Base-by-base conservation (phyloP, 164 flowering plant species). In the Taxillus chinensis region DNA sequence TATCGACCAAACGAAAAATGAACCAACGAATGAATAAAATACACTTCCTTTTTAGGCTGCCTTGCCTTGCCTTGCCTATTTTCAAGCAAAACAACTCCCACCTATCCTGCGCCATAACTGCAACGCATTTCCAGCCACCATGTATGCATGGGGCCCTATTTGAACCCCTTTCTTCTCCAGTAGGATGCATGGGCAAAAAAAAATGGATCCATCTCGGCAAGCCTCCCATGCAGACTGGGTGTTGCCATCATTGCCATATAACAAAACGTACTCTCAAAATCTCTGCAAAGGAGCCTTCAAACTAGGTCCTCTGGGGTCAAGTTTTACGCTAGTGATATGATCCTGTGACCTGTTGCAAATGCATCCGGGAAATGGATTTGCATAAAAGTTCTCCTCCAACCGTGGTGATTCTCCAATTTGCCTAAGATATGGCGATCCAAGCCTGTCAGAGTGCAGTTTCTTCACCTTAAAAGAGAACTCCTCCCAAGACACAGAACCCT, bases 281-380 rank as follows among this genome's bases (percentile, higher is more conserved):
- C 73, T 69, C 39, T 63, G 51, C 38, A 59, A 12, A 8, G 46
- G 62, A 42, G 48, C 62, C 57, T 41, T 42, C 2, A 11, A 15
- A 14, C 48, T 51, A 15, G 5, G 64, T 59, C 56, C 57, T 57
- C 64, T 0, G 27, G 27, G n/a, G 38, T 67, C 65, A n/a, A 52
- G 43, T 56, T 64, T 67, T 16, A 27, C 41, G 14, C 62, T 60
- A 5, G 52, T 15, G 2, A 41, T 11, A 39, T 48, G 51, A 37
- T 58, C 71, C 46, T 62, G 64, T 37, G 70, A 54, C 58, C 53
- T 74, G 57, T 73, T 64, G 54, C 96, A 91, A 45, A 87, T 53
- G 67, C 96, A 88, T 12, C 86, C 92, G 10, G 98, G 96, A 41
- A 64, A 74, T 52, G 98, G 98, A 67, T 92, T 89, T 41, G 93